These are phyloP conservation scores for Blastosporella zonata DNA, from an alignment of 1,284 basidiomycete species.

Conservation along the genomic window DNA sequence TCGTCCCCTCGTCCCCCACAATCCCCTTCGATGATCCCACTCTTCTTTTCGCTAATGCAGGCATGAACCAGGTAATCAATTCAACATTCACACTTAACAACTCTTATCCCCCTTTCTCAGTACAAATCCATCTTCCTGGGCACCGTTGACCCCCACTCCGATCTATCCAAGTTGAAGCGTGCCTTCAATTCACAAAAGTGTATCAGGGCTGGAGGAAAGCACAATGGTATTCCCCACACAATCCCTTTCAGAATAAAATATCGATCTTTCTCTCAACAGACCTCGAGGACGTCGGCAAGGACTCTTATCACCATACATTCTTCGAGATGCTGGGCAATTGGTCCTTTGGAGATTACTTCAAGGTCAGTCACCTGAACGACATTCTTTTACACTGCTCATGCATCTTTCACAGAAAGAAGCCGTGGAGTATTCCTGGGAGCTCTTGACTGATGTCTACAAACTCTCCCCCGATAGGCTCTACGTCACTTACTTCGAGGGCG, in stretches of 20 bases:
- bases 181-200: slow-evolving; percentile 97
- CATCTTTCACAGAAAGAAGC: slow-evolving; percentile 75
- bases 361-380: slow-evolving; percentile 43
- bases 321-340: slow-evolving; percentile 99
- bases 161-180: slow-evolving; percentile 85
- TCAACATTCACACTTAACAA: neutral
- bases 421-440: slow-evolving; percentile 90
- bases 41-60: slow-evolving; percentile 96
- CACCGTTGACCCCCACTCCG: slow-evolving; percentile 90
- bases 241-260: neutral
- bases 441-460: slow-evolving; percentile 87
- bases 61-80: slow-evolving; percentile 81
- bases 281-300: slow-evolving; percentile 97
- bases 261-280: slow-evolving; percentile 46
- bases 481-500: slow-evolving; percentile 98
- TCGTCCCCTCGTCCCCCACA: slow-evolving; percentile 90
- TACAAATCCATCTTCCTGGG: slow-evolving; percentile 97
- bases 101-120: slow-evolving; percentile 35
- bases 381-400: neutral
- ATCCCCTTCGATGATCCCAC: slow-evolving; percentile 98
- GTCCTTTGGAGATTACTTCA: slow-evolving; percentile 99
- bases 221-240: slow-evolving; percentile 63
- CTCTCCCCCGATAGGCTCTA: slow-evolving; percentile 91
- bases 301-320: slow-evolving; percentile 96
- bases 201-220: slow-evolving; percentile 97